Base-by-base conservation (phyloP, 257 asterid species). In the Penstemon davidsonii region DNA sequence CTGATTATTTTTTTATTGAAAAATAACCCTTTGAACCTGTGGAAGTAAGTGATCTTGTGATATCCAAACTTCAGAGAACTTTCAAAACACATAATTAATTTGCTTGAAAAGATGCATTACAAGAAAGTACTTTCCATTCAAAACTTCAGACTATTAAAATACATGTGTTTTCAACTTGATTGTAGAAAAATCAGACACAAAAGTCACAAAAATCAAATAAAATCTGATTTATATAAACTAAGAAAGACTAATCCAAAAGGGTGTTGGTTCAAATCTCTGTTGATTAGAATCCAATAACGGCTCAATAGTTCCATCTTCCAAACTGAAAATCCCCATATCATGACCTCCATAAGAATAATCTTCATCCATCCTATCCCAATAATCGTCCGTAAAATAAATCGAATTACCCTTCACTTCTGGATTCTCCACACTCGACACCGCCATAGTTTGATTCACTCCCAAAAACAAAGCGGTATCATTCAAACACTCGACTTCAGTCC, bases 341-440 rank as follows among this genome's bases (percentile, higher is more conserved):
- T 81, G 88, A 19, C 86, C 85, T 52, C 88, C 86, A 42, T 66
- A 80, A 0, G 4, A 10, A 13, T 70, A 73, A 70, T 75, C 81
- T 12, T 76, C 82, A 0, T 78, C 49, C n/a, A 71, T 12, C 10
- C 77, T 60, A 6, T 69, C 80, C 84, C 81, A 75, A 1, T 65
- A 79, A 68, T 86, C 84, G 60, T 81, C 86, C 0, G 79, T 77
- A 43, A 75, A 86, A 49, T 75, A 81, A 38, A 83, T 77, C 3
- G 80, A 59, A 12, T 74, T 75, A n/a, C 42, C 51, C 43, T 69
- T 66, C 64, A 62, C 45, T 3, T 67, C 74, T 4, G 5, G 58
- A 58, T 15, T 6, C 33, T 66, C 76, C 19, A 12, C n/a, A 0
- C 13, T 68, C 0, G 68, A 5, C n/a, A 79, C 7, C 49, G 75